phyloP scores from a whole-genome alignment of 352 stramenopile species.

The Globisporangium alternatum region DNA sequence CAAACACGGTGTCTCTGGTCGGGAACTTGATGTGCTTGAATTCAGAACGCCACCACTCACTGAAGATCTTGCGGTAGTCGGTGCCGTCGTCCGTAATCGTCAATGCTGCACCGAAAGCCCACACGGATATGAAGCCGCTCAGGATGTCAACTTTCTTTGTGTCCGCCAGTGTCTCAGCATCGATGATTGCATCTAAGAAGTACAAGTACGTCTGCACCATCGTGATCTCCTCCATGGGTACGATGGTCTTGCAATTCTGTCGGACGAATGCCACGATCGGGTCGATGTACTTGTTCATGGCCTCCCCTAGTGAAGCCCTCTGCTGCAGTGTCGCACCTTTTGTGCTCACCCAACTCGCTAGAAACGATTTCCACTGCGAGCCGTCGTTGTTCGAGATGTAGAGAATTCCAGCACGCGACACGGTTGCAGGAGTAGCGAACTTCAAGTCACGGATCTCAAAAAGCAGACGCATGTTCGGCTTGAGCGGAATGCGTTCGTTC shows the following conservation, averaged over 20 bases:
- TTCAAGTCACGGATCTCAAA: conserved; percentile 96
- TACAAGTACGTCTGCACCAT: conserved; percentile 91
- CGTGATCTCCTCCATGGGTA: conserved; percentile 90
- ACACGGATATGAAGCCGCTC: conserved; percentile 92
- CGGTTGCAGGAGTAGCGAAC: conserved; percentile 93
- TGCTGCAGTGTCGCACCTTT: conserved; percentile 60
- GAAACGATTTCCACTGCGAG: conserved; percentile 91
- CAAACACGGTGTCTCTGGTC: conserved; percentile 93
- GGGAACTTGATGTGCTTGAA: conserved; percentile 95
- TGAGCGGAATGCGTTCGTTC: conserved; percentile 95
- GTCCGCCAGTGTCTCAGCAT: conserved; percentile 58
- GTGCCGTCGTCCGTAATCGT: conserved; percentile 91
- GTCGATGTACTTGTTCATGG: conserved; percentile 87
- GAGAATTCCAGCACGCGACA: conserved; percentile 93
- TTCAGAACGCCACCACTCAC: conserved; percentile 91
- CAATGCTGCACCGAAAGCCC: conserved; percentile 89
- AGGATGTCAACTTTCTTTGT: conserved; percentile 74
- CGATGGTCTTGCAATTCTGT: conserved; percentile 85
- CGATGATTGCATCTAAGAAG: conserved; percentile 87
- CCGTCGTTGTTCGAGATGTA: conserved; percentile 92
- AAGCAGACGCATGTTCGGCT: conserved; percentile 92
- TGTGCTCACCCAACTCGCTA: conserved; percentile 89
- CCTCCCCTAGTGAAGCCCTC: conserved; percentile 46
- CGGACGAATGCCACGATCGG: conserved; percentile 84
- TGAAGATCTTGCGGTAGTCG: conserved; percentile 93